Conservation (phyloP, 257 asterid genomes). For the Ligustrum vulgare region DNA sequence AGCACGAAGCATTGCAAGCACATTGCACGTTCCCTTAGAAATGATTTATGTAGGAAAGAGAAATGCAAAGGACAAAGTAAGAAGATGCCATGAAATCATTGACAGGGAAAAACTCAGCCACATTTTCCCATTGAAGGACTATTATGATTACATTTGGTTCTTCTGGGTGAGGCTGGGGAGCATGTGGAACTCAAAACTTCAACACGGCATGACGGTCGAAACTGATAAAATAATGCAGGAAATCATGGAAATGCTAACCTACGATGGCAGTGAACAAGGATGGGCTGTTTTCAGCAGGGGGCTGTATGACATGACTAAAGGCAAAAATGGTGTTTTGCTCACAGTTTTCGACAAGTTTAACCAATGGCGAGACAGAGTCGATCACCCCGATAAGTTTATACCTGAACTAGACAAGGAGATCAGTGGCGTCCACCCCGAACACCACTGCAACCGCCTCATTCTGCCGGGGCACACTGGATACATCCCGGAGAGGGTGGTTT, state of each 20-base stretch:
- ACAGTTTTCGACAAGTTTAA: constrained; percentile 37
- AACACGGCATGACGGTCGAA: constrained; percentile 56
- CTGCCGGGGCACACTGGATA: constrained; percentile 61
- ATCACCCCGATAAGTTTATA: constrained; percentile 50
- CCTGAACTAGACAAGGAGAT: constrained; percentile 46
- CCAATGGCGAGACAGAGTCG: constrained; percentile 49
- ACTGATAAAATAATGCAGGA: constrained; percentile 66
- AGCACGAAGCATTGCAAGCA: constrained; percentile 39
- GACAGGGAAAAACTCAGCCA: constrained; percentile 58
- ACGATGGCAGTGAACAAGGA: constrained; percentile 70
- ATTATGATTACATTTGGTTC: constrained; percentile 68
- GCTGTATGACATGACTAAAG: constrained; percentile 52
- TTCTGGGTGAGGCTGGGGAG: constrained; percentile 87
- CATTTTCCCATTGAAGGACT: constrained; percentile 42
- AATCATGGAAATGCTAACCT: constrained; percentile 56
- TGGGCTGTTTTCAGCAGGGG: constrained; percentile 87
- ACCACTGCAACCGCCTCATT: constrained; percentile 76
- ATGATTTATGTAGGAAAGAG: constrained; percentile 86
- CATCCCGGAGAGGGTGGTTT: constrained; percentile 65
- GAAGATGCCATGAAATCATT: constrained; percentile 60
- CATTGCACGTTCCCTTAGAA: constrained; percentile 51
- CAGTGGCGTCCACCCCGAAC: constrained; percentile 47
- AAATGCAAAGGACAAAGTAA: constrained; percentile 58
- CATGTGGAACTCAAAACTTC: constrained; percentile 92
- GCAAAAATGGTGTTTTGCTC: constrained; percentile 41